Percentiles rank a stretch among this genome's conserved stretches.
Conservation (phyloP, 2,329 filamentous ascomycete genomes). For the Uncinocarpus reesii region DNA sequence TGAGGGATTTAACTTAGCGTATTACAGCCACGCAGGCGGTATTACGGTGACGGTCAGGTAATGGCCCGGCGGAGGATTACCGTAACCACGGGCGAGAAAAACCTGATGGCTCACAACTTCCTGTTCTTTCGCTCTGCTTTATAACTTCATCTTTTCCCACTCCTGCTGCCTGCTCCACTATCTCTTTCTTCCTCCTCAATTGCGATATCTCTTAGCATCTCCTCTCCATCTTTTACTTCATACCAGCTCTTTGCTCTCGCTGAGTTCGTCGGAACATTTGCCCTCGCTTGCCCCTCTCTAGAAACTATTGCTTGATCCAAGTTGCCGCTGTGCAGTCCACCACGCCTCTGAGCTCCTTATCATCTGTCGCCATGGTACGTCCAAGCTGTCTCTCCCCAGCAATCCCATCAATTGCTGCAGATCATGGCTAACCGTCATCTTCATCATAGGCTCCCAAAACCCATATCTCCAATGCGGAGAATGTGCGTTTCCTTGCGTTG, state of each 20-base stretch:
- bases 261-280: not conserved
- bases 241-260: conserved; percentile 9
- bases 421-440: not conserved
- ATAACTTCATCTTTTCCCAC: not conserved
- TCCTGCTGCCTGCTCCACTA: not conserved
- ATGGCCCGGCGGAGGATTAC: not conserved
- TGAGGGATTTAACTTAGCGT: conserved; percentile 6
- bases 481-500: conserved; percentile 31
- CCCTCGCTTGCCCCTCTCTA: conserved; percentile 4
- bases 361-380: conserved; percentile 11
- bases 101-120: conserved; percentile 10
- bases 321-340: conserved; percentile 2
- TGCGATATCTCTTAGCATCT: conserved; percentile 4
- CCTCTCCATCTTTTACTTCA: conserved; percentile 8
- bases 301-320: not conserved
- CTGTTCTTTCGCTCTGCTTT: not conserved
- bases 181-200: not conserved
- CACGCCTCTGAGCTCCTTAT: not conserved
- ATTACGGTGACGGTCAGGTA: conserved; percentile 9
- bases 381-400: conserved; percentile 3
- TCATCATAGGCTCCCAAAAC: conserved; percentile 22
- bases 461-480: conserved; percentile 30
- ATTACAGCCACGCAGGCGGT: conserved; percentile 3
- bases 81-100: conserved; percentile 2
- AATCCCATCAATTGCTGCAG: not conserved